phyloP scores from a whole-genome alignment of 148 eudicot genomes.

The Cornus suecica region DNA sequence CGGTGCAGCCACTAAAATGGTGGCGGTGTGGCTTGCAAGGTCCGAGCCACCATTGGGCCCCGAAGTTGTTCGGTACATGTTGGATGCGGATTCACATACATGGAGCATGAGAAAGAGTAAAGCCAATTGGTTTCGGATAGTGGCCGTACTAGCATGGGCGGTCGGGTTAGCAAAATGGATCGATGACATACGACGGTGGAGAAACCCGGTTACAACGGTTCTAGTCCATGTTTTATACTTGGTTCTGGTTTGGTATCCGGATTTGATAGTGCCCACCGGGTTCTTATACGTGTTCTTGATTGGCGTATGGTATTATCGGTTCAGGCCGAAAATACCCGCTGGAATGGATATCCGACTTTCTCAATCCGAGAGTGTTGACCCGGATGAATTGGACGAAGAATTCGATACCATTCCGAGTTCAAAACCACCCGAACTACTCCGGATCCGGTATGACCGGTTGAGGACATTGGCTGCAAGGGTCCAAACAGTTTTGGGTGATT shows the following conservation, averaged over 20 bases:
- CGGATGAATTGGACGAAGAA: slow-evolving; percentile 88
- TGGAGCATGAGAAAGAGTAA: slow-evolving; percentile 99
- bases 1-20: slow-evolving; percentile 79
- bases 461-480: slow-evolving; percentile 78
- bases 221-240: slow-evolving; percentile 78
- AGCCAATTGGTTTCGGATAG: slow-evolving; percentile 89
- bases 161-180: slow-evolving; percentile 93
- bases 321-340: slow-evolving; percentile 83
- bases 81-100: slow-evolving; percentile 82
- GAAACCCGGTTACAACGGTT: slow-evolving; percentile 75
- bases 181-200: slow-evolving; percentile 77
- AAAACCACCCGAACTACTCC: slow-evolving; percentile 56
- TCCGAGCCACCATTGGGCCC: slow-evolving; percentile 90
- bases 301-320: slow-evolving; percentile 90
- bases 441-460: slow-evolving; percentile 72
- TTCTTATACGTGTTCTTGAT: slow-evolving; percentile 77
- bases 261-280: slow-evolving; percentile 89
- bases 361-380: slow-evolving; percentile 71
- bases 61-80: slow-evolving; percentile 82
- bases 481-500: slow-evolving; percentile 86
- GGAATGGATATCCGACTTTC: slow-evolving; percentile 86
- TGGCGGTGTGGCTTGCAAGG: slow-evolving; percentile 76
- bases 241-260: slow-evolving; percentile 94
- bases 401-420: slow-evolving; percentile 91
- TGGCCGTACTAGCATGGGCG: slow-evolving; percentile 80